Evolutionary conservation across 495 filamentous ascomycete species (phyloP), one percentile per base, ranked within the genome.

Genomic region (Penicillium ochrochloron): DNA sequence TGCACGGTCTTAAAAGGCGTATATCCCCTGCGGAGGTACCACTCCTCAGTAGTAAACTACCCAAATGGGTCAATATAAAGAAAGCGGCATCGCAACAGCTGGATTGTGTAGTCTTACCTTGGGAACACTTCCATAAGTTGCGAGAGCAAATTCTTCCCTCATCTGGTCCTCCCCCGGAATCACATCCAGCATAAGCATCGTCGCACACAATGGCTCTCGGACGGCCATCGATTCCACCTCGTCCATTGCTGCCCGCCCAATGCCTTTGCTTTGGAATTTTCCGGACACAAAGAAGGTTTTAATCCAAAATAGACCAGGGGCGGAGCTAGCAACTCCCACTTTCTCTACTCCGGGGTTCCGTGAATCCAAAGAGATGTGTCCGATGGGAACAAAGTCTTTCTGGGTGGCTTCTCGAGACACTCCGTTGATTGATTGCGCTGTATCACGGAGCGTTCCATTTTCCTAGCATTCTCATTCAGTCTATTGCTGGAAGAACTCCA

Each of bases 221-320:
- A 39, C 39, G 3, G 73, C 73, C 61, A 76, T 74, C 0, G 42
- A 42, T 37, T 76, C 73, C 2, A 74, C 63, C 25, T 65, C 62
- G 46, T 74, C 65, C 71, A 76, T 72, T 27, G 73, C 73, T 6
- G 67, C 66, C 31, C 73, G 64, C 2, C 74, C 74, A n/a, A 72
- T 54, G 6, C 74, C 74, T 17, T 66, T 48, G 33, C 71, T 63
- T 34, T 73, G 74, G 21, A 68, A 37, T 9, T 60, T 34, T 4
- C 54, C 66, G 1, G 42, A 33, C 0, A 76, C 61, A 21, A 70
- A 76, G 29, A 76, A 75, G 11, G 67, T 62, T 34, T 73, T 75
- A 12, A 76, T 66, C 67, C 73, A 75, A 19, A 73, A 72, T 21
- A 72, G 48, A 3, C 62, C 61, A 11, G 57, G 58, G 0, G 58